Evolutionary conservation across 2,329 filamentous ascomycete genomes (phyloP).

Genomic region (Metarhizium sp.): DNA sequence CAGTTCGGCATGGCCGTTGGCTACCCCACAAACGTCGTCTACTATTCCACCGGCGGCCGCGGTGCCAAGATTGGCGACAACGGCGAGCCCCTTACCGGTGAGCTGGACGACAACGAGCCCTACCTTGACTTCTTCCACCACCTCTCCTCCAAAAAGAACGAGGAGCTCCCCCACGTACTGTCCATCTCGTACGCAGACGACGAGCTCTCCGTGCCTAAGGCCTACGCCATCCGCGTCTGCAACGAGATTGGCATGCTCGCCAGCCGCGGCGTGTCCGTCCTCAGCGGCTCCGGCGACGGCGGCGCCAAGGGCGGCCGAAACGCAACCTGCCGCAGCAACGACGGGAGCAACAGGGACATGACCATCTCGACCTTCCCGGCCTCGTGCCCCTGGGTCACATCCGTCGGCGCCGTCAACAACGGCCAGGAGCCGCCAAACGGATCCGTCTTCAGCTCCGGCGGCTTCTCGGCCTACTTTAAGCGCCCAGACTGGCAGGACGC

Average conservation of each 20-base stretch:
- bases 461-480: slow-evolving; percentile 42
- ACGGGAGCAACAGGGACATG: slow-evolving; percentile 43
- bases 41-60: slow-evolving; percentile 35
- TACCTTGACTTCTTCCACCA: slow-evolving; percentile 45
- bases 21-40: slow-evolving; percentile 34
- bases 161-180: slow-evolving; percentile 43
- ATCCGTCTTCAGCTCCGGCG: slow-evolving; percentile 38
- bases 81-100: slow-evolving; percentile 22
- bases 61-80: slow-evolving; percentile 29
- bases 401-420: slow-evolving; percentile 49
- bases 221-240: slow-evolving; percentile 45
- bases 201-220: slow-evolving; percentile 41
- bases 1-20: slow-evolving; percentile 37
- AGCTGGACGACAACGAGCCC: slow-evolving; percentile 40
- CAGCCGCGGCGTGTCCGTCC: slow-evolving; percentile 39
- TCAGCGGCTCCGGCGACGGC: slow-evolving; percentile 43
- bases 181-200: slow-evolving; percentile 51
- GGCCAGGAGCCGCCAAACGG: slow-evolving; percentile 27
- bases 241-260: slow-evolving; percentile 43
- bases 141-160: slow-evolving; percentile 33
- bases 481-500: slow-evolving; percentile 35
- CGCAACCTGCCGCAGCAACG: slow-evolving; percentile 48
- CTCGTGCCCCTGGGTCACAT: slow-evolving; percentile 59
- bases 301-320: slow-evolving; percentile 33
- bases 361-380: slow-evolving; percentile 56